Percentiles rank a stretch among this genome's conserved stretches.
These are phyloP conservation scores for Rhizophora apiculata DNA, from an alignment of 345 rosid genomes.

Conservation along the genomic window DNA sequence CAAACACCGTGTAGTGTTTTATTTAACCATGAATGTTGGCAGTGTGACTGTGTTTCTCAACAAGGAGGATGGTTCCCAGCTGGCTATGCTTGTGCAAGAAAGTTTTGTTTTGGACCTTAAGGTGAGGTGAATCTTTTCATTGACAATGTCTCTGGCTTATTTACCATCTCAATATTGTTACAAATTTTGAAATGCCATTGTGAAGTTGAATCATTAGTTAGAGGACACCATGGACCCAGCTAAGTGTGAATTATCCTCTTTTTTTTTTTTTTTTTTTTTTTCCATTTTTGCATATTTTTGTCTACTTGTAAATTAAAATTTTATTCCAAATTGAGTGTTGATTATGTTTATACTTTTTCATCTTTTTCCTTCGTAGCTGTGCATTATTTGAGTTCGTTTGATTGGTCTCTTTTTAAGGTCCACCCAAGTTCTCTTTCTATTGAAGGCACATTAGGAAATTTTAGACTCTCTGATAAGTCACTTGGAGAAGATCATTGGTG, in stretches of 20 bases:
- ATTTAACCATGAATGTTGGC: constrained; percentile 80
- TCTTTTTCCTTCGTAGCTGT: not conserved
- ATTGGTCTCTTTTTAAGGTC: constrained; percentile 41
- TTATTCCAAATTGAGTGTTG: not conserved
- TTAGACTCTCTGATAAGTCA: constrained; percentile 90
- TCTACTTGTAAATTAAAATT: not conserved
- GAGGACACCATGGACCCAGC: not conserved
- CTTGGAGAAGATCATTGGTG: constrained; percentile 68
- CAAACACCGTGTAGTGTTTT: constrained; percentile 87
- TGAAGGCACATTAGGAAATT: constrained; percentile 93
- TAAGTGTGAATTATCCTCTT: not conserved
- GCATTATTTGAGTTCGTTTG: constrained; percentile 17
- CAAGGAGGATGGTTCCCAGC: constrained; percentile 96
- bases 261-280: constrained; percentile 6
- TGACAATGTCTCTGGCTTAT: constrained; percentile 6
- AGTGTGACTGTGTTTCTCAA: constrained; percentile 86
- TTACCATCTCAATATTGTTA: not conserved
- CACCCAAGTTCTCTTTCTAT: constrained; percentile 86
- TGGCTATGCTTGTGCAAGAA: constrained; percentile 95
- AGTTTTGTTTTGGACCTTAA: constrained; percentile 81
- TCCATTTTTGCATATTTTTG: constrained; percentile 5
- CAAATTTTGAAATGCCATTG: not conserved
- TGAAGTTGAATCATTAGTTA: not conserved
- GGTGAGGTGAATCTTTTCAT: constrained; percentile 40
- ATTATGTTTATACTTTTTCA: not conserved